These are phyloP conservation scores for Pascua sp. DNA, from an alignment of 1,284 basidiomycete genomes.

Conservation along the genomic window DNA sequence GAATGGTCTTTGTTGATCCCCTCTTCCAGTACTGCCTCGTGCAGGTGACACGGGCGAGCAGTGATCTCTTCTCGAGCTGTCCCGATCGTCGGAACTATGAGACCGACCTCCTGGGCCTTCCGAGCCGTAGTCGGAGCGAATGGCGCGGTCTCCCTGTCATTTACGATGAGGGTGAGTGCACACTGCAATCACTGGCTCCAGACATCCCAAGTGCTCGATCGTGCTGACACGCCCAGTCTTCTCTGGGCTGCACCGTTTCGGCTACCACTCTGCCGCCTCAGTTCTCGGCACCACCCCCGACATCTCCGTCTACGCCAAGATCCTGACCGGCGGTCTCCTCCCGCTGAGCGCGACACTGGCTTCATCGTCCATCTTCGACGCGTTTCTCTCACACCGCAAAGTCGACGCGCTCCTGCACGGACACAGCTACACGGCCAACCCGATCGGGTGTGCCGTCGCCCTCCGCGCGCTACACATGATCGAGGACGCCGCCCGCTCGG, in stretches of 20 bases:
- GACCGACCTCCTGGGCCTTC: not conserved
- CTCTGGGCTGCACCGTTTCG: conserved; percentile 82
- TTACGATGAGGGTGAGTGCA: conserved; percentile 70
- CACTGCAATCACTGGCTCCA: no score
- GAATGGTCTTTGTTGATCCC: conserved; percentile 97
- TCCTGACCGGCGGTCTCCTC: conserved; percentile 87
- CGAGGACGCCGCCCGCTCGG: conserved; percentile 53
- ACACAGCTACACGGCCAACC: conserved; percentile 90
- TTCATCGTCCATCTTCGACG: conserved; percentile 69
- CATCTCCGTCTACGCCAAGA: conserved; percentile 88
- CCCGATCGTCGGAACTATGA: not conserved
- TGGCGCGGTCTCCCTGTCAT: conserved; percentile 81
- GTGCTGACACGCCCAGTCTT: conserved; percentile 59
- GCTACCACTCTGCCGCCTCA: conserved; percentile 62
- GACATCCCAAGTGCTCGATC: no score
- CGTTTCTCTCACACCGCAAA: conserved; percentile 72
- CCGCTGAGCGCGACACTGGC: conserved; percentile 85
- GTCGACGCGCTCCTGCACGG: conserved; percentile 86
- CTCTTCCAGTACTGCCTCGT: conserved; percentile 88
- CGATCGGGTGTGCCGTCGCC: conserved; percentile 87
- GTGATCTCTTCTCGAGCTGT: conserved; percentile 49
- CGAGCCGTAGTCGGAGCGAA: not conserved
- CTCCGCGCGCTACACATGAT: conserved; percentile 71
- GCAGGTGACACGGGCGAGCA: conserved; percentile 66
- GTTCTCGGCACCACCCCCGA: conserved; percentile 74